A percentile compares a stretch with the other conserved stretches of the same genome.
phyloP scores from a whole-genome alignment of 2,329 filamentous ascomycete genomes.

The Cercospora citrullina region DNA sequence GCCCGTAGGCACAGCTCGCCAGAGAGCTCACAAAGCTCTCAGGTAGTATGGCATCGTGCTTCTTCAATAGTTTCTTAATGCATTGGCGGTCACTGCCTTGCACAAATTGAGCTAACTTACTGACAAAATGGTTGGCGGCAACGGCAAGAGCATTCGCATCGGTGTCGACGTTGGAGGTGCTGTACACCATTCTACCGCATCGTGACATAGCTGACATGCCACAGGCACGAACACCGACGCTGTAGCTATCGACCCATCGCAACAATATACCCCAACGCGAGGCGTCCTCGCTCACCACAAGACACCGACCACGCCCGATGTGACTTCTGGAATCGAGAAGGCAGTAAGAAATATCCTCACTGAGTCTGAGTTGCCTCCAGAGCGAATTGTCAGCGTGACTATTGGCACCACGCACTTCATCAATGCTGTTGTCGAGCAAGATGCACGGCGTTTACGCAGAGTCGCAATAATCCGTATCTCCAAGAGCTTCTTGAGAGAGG shows the following conservation, averaged over 20 bases:
- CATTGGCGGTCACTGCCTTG: not conserved
- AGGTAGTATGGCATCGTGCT: not conserved
- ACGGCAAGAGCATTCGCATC: conserved; percentile 39
- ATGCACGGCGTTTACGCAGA: conserved; percentile 51
- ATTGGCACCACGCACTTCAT: conserved; percentile 53
- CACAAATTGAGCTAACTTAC: not conserved
- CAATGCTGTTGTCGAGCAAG: conserved; percentile 39
- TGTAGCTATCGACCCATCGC: conserved; percentile 36
- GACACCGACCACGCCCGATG: conserved; percentile 45
- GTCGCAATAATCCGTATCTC: conserved; percentile 54
- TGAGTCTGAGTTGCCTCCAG: conserved; percentile 36
- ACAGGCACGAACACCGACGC: conserved; percentile 40
- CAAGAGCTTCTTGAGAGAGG: conserved; percentile 36
- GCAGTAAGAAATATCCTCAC: conserved; percentile 42
- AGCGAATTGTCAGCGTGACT: conserved; percentile 46
- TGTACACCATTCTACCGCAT: not conserved
- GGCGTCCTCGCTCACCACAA: conserved; percentile 41
- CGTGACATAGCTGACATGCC: not conserved
- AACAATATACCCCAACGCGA: conserved; percentile 30
- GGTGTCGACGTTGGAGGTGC: conserved; percentile 48
- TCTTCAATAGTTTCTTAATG: not conserved
- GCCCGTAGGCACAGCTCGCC: conserved; percentile 2
- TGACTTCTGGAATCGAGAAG: conserved; percentile 45
- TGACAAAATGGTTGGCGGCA: conserved; percentile 6
- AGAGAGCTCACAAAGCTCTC: not conserved